A percentile compares a stretch with the other conserved stretches of the same genome.
Evolutionary conservation across 1,139 yeast genomes (phyloP).

Genomic region (Saccharomycopsis crataegensis): DNA sequence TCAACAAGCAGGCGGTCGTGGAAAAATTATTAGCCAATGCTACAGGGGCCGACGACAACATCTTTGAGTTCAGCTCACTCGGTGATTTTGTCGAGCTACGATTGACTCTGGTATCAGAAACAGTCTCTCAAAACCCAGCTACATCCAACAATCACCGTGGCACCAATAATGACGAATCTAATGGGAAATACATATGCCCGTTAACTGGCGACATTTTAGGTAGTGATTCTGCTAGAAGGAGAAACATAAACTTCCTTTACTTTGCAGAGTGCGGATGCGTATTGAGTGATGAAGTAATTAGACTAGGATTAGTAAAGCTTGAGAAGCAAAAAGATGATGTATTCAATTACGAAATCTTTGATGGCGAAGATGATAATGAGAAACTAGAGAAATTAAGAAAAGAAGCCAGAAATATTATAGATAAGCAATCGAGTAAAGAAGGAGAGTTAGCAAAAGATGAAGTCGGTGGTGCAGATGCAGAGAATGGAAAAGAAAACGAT

Average conservation of each 20-base stretch:
- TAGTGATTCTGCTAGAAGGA: not conserved
- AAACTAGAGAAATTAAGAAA: not conserved
- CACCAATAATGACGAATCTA: not conserved
- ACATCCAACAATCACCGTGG: not conserved
- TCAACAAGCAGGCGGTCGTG: constrained; percentile 14
- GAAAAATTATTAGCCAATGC: constrained; percentile 6
- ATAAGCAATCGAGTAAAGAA: not conserved
- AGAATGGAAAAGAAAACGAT: not conserved
- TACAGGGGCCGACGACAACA: not conserved
- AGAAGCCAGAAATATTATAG: not conserved
- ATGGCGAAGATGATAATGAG: not conserved
- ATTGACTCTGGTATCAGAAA: too few species aligned
- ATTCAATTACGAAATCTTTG: not conserved
- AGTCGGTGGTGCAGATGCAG: too few species aligned
- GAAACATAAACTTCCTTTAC: constrained; percentile 11
- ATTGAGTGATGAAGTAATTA: constrained; percentile 9
- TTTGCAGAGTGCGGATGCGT: constrained; percentile 20
- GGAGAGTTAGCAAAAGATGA: too few species aligned
- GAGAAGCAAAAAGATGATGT: not conserved
- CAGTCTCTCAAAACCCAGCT: not conserved
- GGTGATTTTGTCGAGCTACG: too few species aligned
- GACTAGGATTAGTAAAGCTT: constrained; percentile 2
- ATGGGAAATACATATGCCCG: constrained; percentile 6
- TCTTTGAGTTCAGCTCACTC: too few species aligned
- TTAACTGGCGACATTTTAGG: constrained; percentile 6